Evolutionary conservation across 768 basidiomycete species (phyloP), one percentile per base, ranked within the genome.

Genomic region (Auriscalpium orientale): DNA sequence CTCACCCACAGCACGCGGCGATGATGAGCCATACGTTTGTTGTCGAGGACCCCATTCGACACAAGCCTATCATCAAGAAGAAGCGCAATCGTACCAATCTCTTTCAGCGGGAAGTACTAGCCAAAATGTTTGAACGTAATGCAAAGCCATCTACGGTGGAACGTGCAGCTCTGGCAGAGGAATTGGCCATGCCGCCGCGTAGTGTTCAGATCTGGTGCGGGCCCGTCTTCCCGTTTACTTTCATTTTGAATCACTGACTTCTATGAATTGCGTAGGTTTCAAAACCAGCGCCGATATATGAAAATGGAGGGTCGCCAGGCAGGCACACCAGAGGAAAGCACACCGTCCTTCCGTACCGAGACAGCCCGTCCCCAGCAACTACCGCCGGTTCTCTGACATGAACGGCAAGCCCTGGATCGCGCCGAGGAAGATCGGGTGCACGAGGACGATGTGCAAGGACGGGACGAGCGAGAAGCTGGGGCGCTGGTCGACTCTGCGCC

Each of bases 91-190:
- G 89, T 56, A 89, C 89, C 7, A 87, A 90, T 62, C 84, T 87
- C 13, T 77, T 78, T 43, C 90, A 92, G 63, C 74, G 91, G 57
- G 87, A 87, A 67, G 82, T 89, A 33, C 75, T 92, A 67, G 91
- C 89, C 66, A 86, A 87, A 65, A 85, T 83, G 0, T 92, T 90
- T 67, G 76, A 74, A 59, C 81, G 89, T 56, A 92, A 90, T 2
- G 89, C 90, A 16, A 91, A 91, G 64, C 90, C 90, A 18, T 89
- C 90, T 13, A 92, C 90, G 10, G 89, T 90, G 68, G 90, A 92
- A 68, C 82, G 90, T 16, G 76, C 80, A 37, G 82, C 81, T 36
- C 71, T 91, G 49, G 89, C 90, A 12, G 87, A 83, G 60, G 75
- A 80, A 62, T 74, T 91, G 58, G 88, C 87, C 61, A 91, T 92